phyloP scores from a whole-genome alignment of 129 eudicot species.

The Deinandra increscens region DNA sequence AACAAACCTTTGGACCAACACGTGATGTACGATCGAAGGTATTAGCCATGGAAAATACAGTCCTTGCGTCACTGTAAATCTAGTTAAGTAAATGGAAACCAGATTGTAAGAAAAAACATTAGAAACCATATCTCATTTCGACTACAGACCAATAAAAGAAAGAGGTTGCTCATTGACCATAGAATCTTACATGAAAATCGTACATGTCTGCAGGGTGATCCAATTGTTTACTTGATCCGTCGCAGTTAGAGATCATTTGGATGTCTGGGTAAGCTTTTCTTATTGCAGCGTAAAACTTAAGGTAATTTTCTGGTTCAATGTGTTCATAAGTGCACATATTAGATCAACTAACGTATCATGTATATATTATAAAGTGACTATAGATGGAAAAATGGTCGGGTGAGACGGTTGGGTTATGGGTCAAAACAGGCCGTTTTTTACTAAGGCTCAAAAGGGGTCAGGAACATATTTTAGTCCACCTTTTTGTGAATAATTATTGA shows the following conservation, averaged over 20 bases:
- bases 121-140: conserved; percentile 5
- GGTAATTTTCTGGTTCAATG: conserved; percentile 64
- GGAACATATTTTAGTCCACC: neutral
- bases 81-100: conserved; percentile 24
- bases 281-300: conserved; percentile 61
- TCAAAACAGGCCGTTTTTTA: neutral
- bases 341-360: conserved; percentile 5
- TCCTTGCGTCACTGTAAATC: conserved; percentile 59
- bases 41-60: conserved; percentile 51
- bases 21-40: conserved; percentile 65
- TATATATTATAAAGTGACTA: neutral
- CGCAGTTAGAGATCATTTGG: conserved; percentile 79
- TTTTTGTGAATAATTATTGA: neutral
- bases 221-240: conserved; percentile 56
- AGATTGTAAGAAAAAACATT: conserved; percentile 1
- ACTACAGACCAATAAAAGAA: conserved; percentile 9
- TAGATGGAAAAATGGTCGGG: neutral
- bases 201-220: conserved; percentile 92
- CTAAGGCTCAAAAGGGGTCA: too few relatives aligned
- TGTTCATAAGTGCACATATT: conserved; percentile 8
- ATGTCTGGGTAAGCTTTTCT: conserved; percentile 79
- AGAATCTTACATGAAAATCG: conserved; percentile 78
- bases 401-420: neutral
- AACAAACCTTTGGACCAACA: conserved; percentile 83
- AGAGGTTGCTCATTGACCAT: conserved; percentile 9